A percentile compares a stretch with the other conserved stretches of the same genome.
These are phyloP conservation scores for Fusarium neocosmosporiellum DNA, from an alignment of 2,329 filamentous ascomycete species.

Conservation along the genomic window DNA sequence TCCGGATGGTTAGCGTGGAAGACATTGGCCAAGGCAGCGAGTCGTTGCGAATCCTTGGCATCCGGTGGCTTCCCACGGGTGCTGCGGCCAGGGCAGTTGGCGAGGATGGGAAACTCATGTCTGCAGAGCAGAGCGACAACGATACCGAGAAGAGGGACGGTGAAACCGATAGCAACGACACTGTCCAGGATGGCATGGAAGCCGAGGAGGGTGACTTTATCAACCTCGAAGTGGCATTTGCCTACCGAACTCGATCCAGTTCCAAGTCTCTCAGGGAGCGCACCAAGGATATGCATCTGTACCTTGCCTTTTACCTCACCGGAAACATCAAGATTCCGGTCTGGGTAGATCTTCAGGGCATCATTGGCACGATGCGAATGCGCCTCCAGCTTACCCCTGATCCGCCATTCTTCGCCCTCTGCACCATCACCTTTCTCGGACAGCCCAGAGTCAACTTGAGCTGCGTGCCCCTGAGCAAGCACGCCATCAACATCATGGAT, in stretches of 20 bases:
- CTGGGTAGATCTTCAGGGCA: constrained; percentile 79
- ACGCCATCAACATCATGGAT: constrained; percentile 79
- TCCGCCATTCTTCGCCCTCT: constrained; percentile 81
- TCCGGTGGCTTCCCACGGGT: constrained; percentile 78
- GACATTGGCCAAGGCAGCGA: constrained; percentile 82
- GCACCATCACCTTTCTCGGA: constrained; percentile 78
- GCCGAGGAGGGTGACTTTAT: constrained; percentile 83
- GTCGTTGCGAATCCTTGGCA: constrained; percentile 74
- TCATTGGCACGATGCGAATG: constrained; percentile 76
- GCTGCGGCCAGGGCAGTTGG: constrained; percentile 72
- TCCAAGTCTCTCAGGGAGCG: constrained; percentile 74
- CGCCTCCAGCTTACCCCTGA: constrained; percentile 80
- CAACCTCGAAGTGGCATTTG: constrained; percentile 80
- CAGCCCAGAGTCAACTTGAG: constrained; percentile 79
- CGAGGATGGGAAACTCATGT: constrained; percentile 64
- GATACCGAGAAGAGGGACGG: constrained; percentile 50
- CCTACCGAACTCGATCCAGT: constrained; percentile 74
- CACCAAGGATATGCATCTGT: constrained; percentile 74
- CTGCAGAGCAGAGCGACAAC: constrained; percentile 50
- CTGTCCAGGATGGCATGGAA: constrained; percentile 70
- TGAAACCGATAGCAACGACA: constrained; percentile 49
- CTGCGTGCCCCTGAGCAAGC: constrained; percentile 76
- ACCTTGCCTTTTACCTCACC: constrained; percentile 76
- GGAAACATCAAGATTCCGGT: constrained; percentile 68
- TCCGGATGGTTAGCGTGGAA: constrained; percentile 81